Conservation (phyloP, 352 stramenopile species). For the Pythium phragmiticola region DNA sequence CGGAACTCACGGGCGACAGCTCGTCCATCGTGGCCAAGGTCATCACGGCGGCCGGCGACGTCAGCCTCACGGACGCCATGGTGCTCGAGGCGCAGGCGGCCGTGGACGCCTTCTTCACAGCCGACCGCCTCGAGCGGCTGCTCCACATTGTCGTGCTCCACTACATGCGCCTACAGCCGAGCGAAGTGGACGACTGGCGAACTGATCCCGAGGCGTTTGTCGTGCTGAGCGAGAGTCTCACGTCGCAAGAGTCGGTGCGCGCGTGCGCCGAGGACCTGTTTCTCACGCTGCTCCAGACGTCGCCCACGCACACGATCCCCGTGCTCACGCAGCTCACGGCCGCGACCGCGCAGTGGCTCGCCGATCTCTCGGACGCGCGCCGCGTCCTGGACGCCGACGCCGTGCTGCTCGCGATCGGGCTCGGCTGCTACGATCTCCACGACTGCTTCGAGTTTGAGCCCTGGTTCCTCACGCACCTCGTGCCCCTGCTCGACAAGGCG, state of each 20-base stretch:
- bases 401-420: constrained; percentile 74
- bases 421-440: constrained; percentile 86
- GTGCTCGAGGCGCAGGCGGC: constrained; percentile 67
- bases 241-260: constrained; percentile 76
- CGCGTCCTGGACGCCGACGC: constrained; percentile 60
- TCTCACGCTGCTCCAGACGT: constrained; percentile 78
- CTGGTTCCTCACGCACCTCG: constrained; percentile 75
- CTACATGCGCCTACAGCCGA: constrained; percentile 60
- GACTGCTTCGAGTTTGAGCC: constrained; percentile 87
- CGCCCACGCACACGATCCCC: constrained; percentile 63
- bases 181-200: constrained; percentile 72
- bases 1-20: constrained; percentile 32
- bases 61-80: constrained; percentile 73
- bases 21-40: constrained; percentile 61
- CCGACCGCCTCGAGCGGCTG: constrained; percentile 43
- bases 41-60: constrained; percentile 76
- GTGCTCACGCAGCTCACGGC: constrained; percentile 68
- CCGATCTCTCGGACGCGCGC: constrained; percentile 19
- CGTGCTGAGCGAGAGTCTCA: constrained; percentile 69
- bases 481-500: constrained; percentile 52
- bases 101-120: constrained; percentile 61
- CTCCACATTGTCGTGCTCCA: constrained; percentile 73
- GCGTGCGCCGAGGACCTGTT: constrained; percentile 82
- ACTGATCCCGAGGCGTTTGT: constrained; percentile 68
- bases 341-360: constrained; percentile 46